Base-by-base conservation (phyloP, 1,139 yeast genomes). In the Sugiyamaella paludigena region DNA sequence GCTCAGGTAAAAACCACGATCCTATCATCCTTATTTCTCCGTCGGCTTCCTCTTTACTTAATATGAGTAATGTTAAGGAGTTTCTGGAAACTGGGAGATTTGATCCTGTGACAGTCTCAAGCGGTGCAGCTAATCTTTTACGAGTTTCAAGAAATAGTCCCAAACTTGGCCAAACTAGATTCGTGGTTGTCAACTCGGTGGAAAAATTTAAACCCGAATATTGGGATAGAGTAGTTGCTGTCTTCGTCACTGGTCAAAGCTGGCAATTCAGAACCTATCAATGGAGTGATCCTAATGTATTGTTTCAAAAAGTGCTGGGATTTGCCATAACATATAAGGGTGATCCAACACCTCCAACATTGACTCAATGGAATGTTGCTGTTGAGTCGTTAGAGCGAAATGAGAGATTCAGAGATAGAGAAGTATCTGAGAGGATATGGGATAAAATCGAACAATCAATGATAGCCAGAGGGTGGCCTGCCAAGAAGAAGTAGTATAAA, bases 11-110 rank as follows among this genome's bases (percentile, higher is more conserved):
- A 28, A 59, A 59, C 55, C 85, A 83, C 57, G 95, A 85, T 61
- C 98, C 98, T n/a, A 89, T 92, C 57, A 87, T 92, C 52, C 72
- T 92, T 45, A 79, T 92, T 34, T 89, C 98, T 1, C 98, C 98
- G 1, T 89, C 98, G 2, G 92, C 98, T 0, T 88, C 98, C 2
- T 84, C 98, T 0, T 73, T 92, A 42, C 68, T 92, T 48, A 85
- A 94, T 16, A 80, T 92, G 74, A 69, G 81, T 40, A 92, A 92
- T 66, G 83, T 89, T 53, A 87, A 88, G 69, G 79, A 80, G 53
- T 92, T 92, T 60, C 74, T 92, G 55, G 92, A 88, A 65, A 76
- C 81, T 12, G 95, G 97, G 3, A 71, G 69, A 36, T 92, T 86
- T 62, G 73, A 76, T 13, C 84, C 83, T 48, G 84, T 92, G 6